A percentile compares a stretch with the other conserved stretches of the same genome.
These are phyloP conservation scores for Solanum piurae DNA, from an alignment of 257 asterid genomes.

Conservation along the genomic window DNA sequence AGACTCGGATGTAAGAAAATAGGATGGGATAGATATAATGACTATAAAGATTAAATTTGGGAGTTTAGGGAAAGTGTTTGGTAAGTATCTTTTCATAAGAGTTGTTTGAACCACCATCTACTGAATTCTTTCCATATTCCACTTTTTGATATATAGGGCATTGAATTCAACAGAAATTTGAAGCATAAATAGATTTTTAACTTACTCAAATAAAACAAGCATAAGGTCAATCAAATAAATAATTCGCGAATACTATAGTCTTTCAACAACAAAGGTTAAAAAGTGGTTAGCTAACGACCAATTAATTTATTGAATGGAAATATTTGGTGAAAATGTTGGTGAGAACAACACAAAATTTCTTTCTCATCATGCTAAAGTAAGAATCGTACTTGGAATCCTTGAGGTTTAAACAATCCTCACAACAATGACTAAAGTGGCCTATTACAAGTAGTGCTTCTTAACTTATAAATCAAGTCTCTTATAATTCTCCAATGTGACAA, in stretches of 20 bases:
- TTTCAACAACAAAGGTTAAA: background rate
- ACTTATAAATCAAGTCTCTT: background rate
- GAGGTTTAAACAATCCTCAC: background rate
- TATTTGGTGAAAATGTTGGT: background rate
- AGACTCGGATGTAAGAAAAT: background rate
- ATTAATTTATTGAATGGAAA: background rate
- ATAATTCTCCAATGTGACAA: background rate
- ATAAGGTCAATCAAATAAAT: background rate
- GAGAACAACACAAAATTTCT: background rate
- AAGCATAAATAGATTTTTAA: background rate
- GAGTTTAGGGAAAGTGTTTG: slow-evolving; percentile 10
- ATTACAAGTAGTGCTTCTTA: background rate
- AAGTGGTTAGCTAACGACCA: background rate
- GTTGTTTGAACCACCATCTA: background rate
- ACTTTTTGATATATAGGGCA: background rate
- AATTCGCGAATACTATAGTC: background rate
- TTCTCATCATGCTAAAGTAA: background rate
- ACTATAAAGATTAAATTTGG: slow-evolving; percentile 15
- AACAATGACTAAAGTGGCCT: background rate
- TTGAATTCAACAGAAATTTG: background rate
- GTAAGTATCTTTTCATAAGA: background rate
- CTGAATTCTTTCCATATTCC: background rate
- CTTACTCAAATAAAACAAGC: no score
- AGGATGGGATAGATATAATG: slow-evolving; percentile 12
- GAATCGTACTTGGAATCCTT: background rate